Evolutionary conservation across 2,329 filamentous ascomycete species (phyloP), one percentile per base, ranked within the genome.

Genomic region (Escovopsis sp.): DNA sequence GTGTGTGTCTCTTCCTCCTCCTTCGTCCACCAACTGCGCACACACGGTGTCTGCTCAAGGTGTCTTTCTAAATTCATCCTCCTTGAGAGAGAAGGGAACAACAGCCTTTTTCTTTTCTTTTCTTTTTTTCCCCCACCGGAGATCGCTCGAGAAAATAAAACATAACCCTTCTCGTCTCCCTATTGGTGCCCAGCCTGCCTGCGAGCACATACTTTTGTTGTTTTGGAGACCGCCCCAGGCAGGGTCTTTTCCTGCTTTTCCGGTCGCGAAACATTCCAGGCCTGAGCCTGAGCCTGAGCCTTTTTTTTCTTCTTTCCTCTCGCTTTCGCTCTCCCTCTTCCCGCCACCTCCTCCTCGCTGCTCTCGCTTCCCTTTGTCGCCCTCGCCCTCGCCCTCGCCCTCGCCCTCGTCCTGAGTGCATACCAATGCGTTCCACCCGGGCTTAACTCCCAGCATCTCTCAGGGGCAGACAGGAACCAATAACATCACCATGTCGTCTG

Each of bases 401-500:
- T 50, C 37, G n/a, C 36, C 15, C 41, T 49, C 42, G 47, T 45
- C 44, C 45, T 46, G 50, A 55, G 55, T 57, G 53, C 56, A 53
- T 57, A 51, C 56, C 58, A 50, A 59, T 59, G 55, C 54, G 50
- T 57, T 53, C 50, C 42, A 41, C 41, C 40, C 47, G 42, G 44
- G 47, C 39, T 41, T 53, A 53, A 39, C 46, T 43, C 41, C 11
- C 27, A 8, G 27, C 40, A 46, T 41, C 41, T 41, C 41, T 46
- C 41, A 46, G 40, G 43, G 49, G 45, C 47, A 42, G 48, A 43
- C 49, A 45, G 14, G 15, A 36, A 4, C 5, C 15, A 16, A 7
- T 45, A 43, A 46, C 44, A 49, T 48, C 53, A 56, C 47, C 50
- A 62, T 62, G 59, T 57, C 57, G 49, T 57, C 59, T 43, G 57